These are phyloP conservation scores for Suillus luteus DNA, from an alignment of 768 basidiomycete genomes.

Conservation along the genomic window DNA sequence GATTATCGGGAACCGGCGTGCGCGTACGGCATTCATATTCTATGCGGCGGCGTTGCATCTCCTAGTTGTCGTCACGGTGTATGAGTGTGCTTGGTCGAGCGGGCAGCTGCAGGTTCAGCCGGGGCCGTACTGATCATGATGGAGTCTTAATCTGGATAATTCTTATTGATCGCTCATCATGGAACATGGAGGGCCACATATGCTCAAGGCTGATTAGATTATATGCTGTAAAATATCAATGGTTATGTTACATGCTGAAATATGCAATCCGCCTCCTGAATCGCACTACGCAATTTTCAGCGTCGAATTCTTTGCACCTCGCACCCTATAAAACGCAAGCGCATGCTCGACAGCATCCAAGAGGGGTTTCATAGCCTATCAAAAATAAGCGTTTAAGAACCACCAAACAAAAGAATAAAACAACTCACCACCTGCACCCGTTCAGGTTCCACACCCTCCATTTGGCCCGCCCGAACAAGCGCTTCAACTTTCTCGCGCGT, in stretches of 20 bases:
- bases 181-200: neutral
- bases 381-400: neutral
- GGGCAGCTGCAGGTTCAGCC: constrained; percentile 55
- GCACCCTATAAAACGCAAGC: constrained; percentile 56
- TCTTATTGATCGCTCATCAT: neutral
- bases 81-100: constrained; percentile 65
- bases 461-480: constrained; percentile 63
- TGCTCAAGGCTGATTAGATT: constrained; percentile 1
- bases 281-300: neutral
- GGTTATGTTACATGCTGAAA: constrained; percentile 7
- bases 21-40: constrained; percentile 85
- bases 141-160: neutral
- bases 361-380: constrained; percentile 76
- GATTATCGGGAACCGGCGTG: constrained; percentile 86
- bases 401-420: constrained; percentile 4
- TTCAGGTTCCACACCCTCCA: constrained; percentile 60
- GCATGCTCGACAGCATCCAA: constrained; percentile 75
- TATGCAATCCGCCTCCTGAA: neutral
- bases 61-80: constrained; percentile 78
- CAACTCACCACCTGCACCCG: constrained; percentile 65
- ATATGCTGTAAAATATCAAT: constrained; percentile 12
- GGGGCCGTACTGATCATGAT: constrained; percentile 36
- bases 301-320: constrained; percentile 25
- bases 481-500: constrained; percentile 83
- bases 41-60: constrained; percentile 83